Conservation (phyloP, 1,284 basidiomycete genomes). For the Inonotus obliquus region DNA sequence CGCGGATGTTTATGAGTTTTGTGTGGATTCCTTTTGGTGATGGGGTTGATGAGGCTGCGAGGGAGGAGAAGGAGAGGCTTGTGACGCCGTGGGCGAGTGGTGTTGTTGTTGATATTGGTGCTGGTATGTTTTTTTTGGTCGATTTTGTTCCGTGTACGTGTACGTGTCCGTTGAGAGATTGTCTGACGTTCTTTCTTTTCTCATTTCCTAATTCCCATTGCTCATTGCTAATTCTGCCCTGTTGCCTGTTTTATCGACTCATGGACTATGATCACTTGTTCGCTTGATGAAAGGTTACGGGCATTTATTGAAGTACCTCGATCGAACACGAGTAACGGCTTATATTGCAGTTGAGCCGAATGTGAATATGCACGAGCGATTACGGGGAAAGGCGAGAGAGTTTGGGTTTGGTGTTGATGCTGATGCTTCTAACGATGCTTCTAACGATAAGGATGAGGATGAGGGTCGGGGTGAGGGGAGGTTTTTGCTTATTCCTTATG, state of each 20-base stretch:
- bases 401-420: slow-evolving; percentile 54
- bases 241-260: background rate
- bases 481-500: slow-evolving; percentile 44
- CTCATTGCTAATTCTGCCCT: background rate
- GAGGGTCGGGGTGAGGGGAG: slow-evolving; percentile 42
- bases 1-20: slow-evolving; percentile 52
- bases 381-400: slow-evolving; percentile 42
- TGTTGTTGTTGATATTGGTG: slow-evolving; percentile 64
- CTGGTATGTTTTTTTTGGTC: slow-evolving; percentile 41
- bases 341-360: slow-evolving; percentile 73
- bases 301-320: slow-evolving; percentile 55
- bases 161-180: background rate
- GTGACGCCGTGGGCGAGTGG: slow-evolving; percentile 53
- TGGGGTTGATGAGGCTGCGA: slow-evolving; percentile 41
- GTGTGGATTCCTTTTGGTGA: slow-evolving; percentile 52
- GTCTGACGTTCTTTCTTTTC: too few species aligned
- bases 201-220: too few species aligned
- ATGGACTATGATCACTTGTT: background rate
- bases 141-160: too few species aligned
- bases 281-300: slow-evolving; percentile 45
- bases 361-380: slow-evolving; percentile 49
- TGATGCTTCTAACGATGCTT: too few species aligned
- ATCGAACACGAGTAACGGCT: slow-evolving; percentile 46
- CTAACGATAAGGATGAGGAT: too few species aligned
- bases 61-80: slow-evolving; percentile 41